A percentile compares a stretch with the other conserved stretches of the same genome.
phyloP scores from a whole-genome alignment of 2,329 filamentous ascomycete species.

The Fusarium sterilihyphosum region DNA sequence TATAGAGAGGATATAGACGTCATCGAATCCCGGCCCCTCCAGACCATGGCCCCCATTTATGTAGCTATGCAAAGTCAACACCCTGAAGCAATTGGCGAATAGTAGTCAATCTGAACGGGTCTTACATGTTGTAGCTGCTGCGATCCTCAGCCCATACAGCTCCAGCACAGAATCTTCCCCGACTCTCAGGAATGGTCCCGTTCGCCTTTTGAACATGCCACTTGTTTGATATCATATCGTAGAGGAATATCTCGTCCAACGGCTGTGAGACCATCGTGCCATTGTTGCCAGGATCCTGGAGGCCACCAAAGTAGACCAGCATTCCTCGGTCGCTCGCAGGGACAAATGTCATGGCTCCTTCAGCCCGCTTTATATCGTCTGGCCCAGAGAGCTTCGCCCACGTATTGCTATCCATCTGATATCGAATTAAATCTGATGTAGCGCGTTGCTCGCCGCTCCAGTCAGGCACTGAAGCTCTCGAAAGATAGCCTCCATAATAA shows the following conservation, averaged over 20 bases:
- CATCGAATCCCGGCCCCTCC: background rate
- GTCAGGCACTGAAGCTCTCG: background rate
- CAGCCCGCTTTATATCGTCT: background rate
- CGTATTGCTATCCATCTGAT: background rate
- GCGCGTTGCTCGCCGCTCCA: background rate
- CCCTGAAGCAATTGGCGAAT: rapidly evolving
- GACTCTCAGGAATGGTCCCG: background rate
- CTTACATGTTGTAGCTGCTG: slow-evolving; percentile 5
- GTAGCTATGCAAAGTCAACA: background rate
- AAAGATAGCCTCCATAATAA: background rate
- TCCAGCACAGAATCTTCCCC: background rate
- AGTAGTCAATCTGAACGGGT: rapidly evolving
- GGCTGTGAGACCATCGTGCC: background rate
- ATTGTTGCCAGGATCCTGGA: background rate
- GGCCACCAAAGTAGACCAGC: background rate
- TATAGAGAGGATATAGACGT: background rate
- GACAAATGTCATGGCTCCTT: background rate
- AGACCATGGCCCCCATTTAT: background rate
- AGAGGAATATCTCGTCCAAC: background rate
- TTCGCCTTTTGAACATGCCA: background rate
- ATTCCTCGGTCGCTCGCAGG: background rate
- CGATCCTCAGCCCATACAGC: background rate
- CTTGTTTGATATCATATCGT: background rate
- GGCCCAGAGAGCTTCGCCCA: background rate
- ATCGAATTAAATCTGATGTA: background rate